Evolutionary conservation across 768 basidiomycete species (phyloP).

Genomic region (Amanita rimosa): DNA sequence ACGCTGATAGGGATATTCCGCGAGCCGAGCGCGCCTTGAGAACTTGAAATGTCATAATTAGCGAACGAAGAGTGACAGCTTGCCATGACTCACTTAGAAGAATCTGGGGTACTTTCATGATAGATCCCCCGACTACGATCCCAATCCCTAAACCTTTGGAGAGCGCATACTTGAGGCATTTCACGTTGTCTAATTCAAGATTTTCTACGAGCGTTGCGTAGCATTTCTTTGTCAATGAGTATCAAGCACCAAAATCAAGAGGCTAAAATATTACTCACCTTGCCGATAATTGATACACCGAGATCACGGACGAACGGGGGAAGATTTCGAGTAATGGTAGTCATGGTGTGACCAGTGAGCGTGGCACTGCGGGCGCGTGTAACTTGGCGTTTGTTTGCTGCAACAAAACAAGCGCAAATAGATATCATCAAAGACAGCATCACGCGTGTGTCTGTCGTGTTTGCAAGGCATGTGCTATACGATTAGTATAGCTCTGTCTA

Average conservation of each 20-base stretch:
- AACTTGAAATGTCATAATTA: constrained; percentile 31
- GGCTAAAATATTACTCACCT: constrained; percentile 34
- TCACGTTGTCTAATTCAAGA: constrained; percentile 60
- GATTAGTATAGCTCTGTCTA: no score
- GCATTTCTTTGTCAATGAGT: constrained; percentile 50
- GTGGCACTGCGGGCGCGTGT: background rate
- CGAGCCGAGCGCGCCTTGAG: constrained; percentile 64
- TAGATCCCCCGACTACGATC: constrained; percentile 84
- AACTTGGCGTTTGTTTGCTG: background rate
- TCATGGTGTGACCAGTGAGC: constrained; percentile 34
- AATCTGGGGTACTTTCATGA: constrained; percentile 92
- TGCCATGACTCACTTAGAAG: constrained; percentile 43
- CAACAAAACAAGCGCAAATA: background rate
- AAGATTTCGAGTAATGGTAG: constrained; percentile 69
- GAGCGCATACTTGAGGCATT: constrained; percentile 84
- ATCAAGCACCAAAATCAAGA: background rate
- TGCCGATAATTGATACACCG: constrained; percentile 70
- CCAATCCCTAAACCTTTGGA: constrained; percentile 91
- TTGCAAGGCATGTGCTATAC: no score
- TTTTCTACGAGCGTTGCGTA: constrained; percentile 85
- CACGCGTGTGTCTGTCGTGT: no score
- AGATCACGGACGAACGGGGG: constrained; percentile 79
- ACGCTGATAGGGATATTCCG: constrained; percentile 80
- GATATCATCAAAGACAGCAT: background rate
- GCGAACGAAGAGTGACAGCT: background rate